Base-by-base conservation (phyloP, 495 filamentous ascomycete genomes). In the Xylaria castorea region DNA sequence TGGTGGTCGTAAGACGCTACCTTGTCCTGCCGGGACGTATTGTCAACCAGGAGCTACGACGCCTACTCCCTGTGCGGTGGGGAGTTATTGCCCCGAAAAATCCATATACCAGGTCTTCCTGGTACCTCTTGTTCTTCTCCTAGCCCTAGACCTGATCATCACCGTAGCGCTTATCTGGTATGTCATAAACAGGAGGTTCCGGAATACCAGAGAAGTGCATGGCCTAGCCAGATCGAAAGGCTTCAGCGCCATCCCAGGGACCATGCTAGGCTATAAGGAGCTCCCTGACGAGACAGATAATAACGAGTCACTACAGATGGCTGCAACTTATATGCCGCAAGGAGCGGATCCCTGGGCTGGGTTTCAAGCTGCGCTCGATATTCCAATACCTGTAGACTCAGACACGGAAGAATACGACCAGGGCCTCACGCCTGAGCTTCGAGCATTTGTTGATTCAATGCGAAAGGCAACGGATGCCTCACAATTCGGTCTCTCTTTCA, bases 401-500 rank as follows among this genome's bases (percentile, higher is more conserved):
- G 60, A 73, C 8, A 53, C 71, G 3, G 76, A 82, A 27, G 69
- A 77, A 11, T 66, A 74, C 25, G 79, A 81, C 8, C 77, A 68
- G n/a, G 76, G 65, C 11, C 72, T 80, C 48, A 78, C 79, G 48
- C 77, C 80, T 1, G 75, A 85, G 72, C 75, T 84, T 22, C 76
- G 82, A 40, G 78, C 81, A 3, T 89, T 88, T 70, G 83, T 89
- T 48, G 79, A 84, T 34, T 87, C 83, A 0, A 84, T 88, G 79
- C 80, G 82, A 22, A 83, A 80, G 76, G 83, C 81, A 34, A 87
- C 85, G 9, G 83, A 83, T 36, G 83, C 84, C 5, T 76, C 81
- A 1, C 80, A 83, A 25, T 84, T 88, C 74, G 87, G 87, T 16
- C 75, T 89, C 40, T 83, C 81, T 20, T 89, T 89, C 74, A 82